phyloP scores from a whole-genome alignment of 305 asterid genomes.

The Striga hermonthica region DNA sequence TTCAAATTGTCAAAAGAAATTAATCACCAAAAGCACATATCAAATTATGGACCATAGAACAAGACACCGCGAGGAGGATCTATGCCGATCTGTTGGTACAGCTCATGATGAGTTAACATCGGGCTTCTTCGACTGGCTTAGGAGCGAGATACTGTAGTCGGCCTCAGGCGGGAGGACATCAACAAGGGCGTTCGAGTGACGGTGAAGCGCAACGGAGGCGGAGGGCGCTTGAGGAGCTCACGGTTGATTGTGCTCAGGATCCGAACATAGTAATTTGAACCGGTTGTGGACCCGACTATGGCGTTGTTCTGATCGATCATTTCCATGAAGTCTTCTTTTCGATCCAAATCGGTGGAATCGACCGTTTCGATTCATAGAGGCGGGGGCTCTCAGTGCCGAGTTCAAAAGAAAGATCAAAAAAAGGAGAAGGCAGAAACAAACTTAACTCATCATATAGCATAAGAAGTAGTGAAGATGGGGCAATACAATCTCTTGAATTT shows the following conservation, averaged over 20 bases:
- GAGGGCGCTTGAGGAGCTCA: constrained; percentile 76
- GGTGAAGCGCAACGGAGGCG: constrained; percentile 81
- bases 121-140: constrained; percentile 88
- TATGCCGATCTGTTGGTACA: constrained; percentile 81
- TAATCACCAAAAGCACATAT: too few relatives aligned
- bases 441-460: too few relatives aligned
- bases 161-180: constrained; percentile 92
- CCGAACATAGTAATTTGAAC: constrained; percentile 78
- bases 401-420: too few relatives aligned
- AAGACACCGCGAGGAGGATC: constrained; percentile 92
- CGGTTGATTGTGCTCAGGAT: constrained; percentile 74
- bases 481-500: too few relatives aligned
- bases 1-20: too few relatives aligned
- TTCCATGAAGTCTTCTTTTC: too few relatives aligned
- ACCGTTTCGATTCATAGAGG: too few relatives aligned
- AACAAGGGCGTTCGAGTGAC: constrained; percentile 78
- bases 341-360: too few relatives aligned
- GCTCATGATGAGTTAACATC: constrained; percentile 81
- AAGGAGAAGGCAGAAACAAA: too few relatives aligned
- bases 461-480: too few relatives aligned
- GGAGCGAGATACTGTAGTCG: constrained; percentile 77
- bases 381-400: too few relatives aligned
- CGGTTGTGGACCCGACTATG: constrained; percentile 83
- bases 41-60: constrained; percentile 65
- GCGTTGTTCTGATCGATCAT: constrained; percentile 83